A percentile compares a stretch with the other conserved stretches of the same genome.
phyloP scores from a whole-genome alignment of 31 red algal species.

The Endocladia muricata region DNA sequence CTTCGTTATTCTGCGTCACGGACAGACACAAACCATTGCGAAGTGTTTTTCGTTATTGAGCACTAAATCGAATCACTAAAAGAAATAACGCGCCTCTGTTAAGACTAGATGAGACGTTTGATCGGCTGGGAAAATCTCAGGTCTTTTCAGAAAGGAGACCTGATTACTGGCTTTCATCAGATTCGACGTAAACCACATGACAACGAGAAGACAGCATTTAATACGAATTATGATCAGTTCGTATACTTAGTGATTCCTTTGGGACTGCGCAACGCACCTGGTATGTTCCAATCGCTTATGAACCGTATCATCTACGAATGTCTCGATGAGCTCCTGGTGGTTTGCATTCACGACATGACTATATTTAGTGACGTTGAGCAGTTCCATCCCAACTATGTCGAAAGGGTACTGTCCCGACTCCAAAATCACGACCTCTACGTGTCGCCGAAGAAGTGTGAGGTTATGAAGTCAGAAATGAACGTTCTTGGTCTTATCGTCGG shows the following conservation, averaged over 20 bases:
- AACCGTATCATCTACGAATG: not conserved
- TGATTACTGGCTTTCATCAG: constrained; percentile 7
- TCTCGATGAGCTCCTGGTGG: not conserved
- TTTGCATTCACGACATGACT: not conserved
- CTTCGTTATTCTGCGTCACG: not conserved
- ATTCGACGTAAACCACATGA: not conserved
- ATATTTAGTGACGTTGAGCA: not conserved
- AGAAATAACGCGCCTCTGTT: not conserved
- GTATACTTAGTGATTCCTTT: not conserved
- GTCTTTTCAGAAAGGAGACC: not conserved
- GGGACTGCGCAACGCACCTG: not conserved
- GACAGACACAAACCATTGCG: not conserved
- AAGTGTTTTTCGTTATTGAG: constrained; percentile 9
- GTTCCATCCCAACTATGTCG: not conserved
- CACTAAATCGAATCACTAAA: constrained; percentile 13
- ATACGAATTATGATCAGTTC: constrained; percentile 1
- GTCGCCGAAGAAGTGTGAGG: not conserved
- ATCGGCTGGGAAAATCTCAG: not conserved
- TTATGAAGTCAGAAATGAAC: not conserved
- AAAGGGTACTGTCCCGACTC: not conserved
- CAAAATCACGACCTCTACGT: not conserved
- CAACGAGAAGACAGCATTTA: constrained; percentile 7
- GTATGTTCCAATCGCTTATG: not conserved
- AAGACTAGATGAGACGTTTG: constrained; percentile 1
- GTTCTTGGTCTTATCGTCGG: not conserved